Conservation (phyloP, 768 basidiomycete genomes). For the Candolleomyces eurysporus region DNA sequence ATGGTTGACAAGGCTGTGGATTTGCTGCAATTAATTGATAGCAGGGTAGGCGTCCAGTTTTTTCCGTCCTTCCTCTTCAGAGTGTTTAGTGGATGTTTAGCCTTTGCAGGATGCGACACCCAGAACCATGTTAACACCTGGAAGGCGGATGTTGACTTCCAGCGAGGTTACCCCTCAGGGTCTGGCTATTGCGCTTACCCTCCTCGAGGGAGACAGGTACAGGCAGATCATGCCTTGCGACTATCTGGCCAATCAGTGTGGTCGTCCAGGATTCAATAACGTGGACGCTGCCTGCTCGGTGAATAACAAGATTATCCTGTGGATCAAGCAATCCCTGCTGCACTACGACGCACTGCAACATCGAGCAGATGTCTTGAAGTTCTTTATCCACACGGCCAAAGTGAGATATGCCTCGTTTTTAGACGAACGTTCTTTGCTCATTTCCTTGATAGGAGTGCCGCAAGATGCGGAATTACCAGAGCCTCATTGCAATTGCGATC, state of each 20-base stretch:
- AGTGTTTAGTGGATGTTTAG: not conserved
- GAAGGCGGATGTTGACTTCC: constrained; percentile 24
- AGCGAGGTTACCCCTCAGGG: constrained; percentile 35
- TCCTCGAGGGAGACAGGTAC: constrained; percentile 44
- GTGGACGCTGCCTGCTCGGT: constrained; percentile 31
- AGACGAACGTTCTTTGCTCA: not conserved
- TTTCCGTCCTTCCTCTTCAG: not conserved
- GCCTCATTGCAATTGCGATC: constrained; percentile 39
- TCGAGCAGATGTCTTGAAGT: constrained; percentile 39
- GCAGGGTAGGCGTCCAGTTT: constrained; percentile 20
- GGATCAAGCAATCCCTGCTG: constrained; percentile 40
- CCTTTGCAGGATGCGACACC: constrained; percentile 1
- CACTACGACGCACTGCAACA: constrained; percentile 34
- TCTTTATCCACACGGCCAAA: constrained; percentile 41
- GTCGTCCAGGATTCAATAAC: constrained; percentile 23
- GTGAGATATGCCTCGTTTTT: constrained; percentile 11
- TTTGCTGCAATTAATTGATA: constrained; percentile 27
- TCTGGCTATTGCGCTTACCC: constrained; percentile 41
- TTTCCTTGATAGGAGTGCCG: constrained; percentile 37
- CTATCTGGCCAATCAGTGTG: constrained; percentile 38
- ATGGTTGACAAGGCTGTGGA: constrained; percentile 33
- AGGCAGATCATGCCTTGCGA: constrained; percentile 36
- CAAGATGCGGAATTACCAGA: constrained; percentile 42
- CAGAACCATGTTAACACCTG: constrained; percentile 17
- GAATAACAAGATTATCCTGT: constrained; percentile 39